These are phyloP conservation scores for Nematocida displodere DNA, from an alignment of 371 early-diverging fungal species.

Conservation along the genomic window DNA sequence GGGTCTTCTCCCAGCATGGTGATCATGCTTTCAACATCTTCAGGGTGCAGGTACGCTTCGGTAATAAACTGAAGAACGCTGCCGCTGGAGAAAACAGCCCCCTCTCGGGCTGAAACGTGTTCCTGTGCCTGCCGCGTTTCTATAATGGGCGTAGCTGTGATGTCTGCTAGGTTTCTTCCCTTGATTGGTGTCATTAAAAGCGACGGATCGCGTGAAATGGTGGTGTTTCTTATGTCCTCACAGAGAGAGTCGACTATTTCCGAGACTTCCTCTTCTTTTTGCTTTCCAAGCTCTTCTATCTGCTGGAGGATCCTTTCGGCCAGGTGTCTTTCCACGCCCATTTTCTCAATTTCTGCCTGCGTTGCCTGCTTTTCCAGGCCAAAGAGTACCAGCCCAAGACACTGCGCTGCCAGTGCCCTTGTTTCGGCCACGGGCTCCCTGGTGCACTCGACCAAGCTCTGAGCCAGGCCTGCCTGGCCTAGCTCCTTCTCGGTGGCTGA, in stretches of 20 bases:
- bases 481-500: conserved; percentile 1
- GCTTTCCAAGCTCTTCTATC: neutral
- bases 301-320: conserved; percentile 19
- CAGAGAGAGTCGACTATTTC: conserved; percentile 44
- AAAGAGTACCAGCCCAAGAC: conserved; percentile 1
- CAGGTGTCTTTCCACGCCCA: conserved; percentile 32
- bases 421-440: conserved; percentile 20
- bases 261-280: conserved; percentile 27
- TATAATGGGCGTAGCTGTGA: neutral
- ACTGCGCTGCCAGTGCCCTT: conserved; percentile 4
- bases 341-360: conserved; percentile 27
- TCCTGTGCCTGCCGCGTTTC: neutral
- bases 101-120: neutral
- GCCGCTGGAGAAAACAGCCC: neutral
- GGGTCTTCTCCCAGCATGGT: neutral
- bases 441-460: conserved; percentile 12
- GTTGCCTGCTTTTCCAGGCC: neutral
- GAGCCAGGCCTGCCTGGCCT: neutral
- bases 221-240: conserved; percentile 47
- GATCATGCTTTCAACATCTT: neutral
- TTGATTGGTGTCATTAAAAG: conserved; percentile 16
- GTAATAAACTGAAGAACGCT: neutral
- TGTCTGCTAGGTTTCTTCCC: neutral
- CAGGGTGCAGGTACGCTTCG: neutral
- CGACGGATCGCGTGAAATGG: conserved; percentile 1